A percentile compares a stretch with the other conserved stretches of the same genome.
These are phyloP conservation scores for Ampelomyces quisqualis DNA, from an alignment of 2,329 filamentous ascomycete genomes.

Conservation along the genomic window DNA sequence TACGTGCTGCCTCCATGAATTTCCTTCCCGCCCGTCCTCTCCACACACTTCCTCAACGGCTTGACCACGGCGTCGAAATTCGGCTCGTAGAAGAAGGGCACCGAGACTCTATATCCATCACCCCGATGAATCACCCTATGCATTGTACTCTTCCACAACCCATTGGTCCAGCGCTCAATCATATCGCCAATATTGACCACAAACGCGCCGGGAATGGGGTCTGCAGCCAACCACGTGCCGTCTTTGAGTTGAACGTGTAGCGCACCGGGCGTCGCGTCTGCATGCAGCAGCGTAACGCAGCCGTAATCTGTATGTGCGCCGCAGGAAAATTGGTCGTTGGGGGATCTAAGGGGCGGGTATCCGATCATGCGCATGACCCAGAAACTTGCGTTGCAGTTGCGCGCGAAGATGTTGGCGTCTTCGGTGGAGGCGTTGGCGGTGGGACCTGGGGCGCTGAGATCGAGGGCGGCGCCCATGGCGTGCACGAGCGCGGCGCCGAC, in stretches of 20 bases:
- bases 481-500: slow-evolving; percentile 39
- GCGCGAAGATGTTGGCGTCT: slow-evolving; percentile 37
- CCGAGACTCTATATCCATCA: slow-evolving; percentile 44
- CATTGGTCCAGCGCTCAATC: slow-evolving; percentile 51
- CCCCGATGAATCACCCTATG: slow-evolving; percentile 51
- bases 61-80: slow-evolving; percentile 45
- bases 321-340: slow-evolving; percentile 40
- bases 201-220: slow-evolving; percentile 48
- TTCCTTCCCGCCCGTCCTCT: slow-evolving; percentile 29
- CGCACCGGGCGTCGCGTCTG: slow-evolving; percentile 47
- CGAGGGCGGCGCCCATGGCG: slow-evolving; percentile 45
- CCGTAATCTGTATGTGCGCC: slow-evolving; percentile 51
- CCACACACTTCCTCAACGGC: slow-evolving; percentile 44
- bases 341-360: slow-evolving; percentile 37
- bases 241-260: slow-evolving; percentile 48
- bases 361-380: slow-evolving; percentile 48
- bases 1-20: slow-evolving; percentile 43
- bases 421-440: slow-evolving; percentile 5
- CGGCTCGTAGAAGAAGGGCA: slow-evolving; percentile 55
- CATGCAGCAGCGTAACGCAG: slow-evolving; percentile 50
- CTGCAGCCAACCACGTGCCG: slow-evolving; percentile 48
- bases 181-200: slow-evolving; percentile 55
- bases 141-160: slow-evolving; percentile 46
- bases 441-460: slow-evolving; percentile 17
- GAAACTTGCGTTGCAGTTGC: slow-evolving; percentile 37